These are phyloP conservation scores for Citrus hindsii DNA, from an alignment of 345 rosid species.

Conservation along the genomic window DNA sequence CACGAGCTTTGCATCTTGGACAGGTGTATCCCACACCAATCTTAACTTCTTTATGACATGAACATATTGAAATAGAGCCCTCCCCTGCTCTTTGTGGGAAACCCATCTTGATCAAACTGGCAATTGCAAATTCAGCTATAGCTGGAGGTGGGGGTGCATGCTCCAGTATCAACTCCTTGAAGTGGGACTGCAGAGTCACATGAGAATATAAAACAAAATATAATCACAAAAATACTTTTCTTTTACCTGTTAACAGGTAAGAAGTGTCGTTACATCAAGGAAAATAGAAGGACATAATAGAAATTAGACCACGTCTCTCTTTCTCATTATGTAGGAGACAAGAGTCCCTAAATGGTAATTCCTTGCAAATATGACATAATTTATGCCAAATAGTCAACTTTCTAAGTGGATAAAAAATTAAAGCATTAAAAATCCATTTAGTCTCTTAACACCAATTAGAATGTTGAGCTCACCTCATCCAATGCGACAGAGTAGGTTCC, in stretches of 20 bases:
- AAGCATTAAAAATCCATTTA: not conserved
- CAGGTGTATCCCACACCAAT: constrained; percentile 83
- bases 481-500: constrained; percentile 74
- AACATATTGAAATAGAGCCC: constrained; percentile 75
- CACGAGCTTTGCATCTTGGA: constrained; percentile 94
- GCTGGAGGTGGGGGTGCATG: constrained; percentile 99
- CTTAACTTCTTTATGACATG: constrained; percentile 91
- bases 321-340: too few relatives aligned
- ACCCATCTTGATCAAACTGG: constrained; percentile 93
- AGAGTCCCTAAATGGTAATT: not conserved
- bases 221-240: not conserved
- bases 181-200: constrained; percentile 46
- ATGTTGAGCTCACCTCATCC: constrained; percentile 64
- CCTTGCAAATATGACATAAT: not conserved
- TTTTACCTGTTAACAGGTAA: not conserved
- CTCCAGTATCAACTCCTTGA: constrained; percentile 78
- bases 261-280: not conserved
- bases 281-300: not conserved
- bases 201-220: not conserved
- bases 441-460: constrained; percentile 1
- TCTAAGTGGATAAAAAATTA: not conserved
- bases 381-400: not conserved
- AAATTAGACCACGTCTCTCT: not conserved
- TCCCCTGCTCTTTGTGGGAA: constrained; percentile 91
- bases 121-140: constrained; percentile 82